Evolutionary conservation across 2,329 filamentous ascomycete species (phyloP).

Genomic region (Diaporthe vaccinii): DNA sequence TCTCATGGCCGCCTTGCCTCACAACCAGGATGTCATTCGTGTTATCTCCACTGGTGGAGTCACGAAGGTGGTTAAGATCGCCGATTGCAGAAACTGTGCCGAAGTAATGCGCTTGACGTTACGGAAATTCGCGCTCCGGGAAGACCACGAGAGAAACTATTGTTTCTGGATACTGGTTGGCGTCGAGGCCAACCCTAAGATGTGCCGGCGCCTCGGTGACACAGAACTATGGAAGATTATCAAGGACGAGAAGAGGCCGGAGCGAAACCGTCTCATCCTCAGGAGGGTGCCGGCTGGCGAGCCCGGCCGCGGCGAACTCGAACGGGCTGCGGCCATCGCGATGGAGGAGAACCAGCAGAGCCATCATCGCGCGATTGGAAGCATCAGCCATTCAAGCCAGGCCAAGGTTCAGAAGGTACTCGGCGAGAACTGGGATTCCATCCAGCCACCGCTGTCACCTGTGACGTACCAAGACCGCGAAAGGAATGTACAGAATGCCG

Average conservation of each 20-base stretch:
- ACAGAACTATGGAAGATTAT: slow-evolving; percentile 92
- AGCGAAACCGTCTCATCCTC: slow-evolving; percentile 91
- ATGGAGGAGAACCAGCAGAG: slow-evolving; percentile 86
- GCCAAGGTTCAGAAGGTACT: slow-evolving; percentile 90
- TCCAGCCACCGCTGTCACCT: slow-evolving; percentile 88
- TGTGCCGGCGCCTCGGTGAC: slow-evolving; percentile 87
- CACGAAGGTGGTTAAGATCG: slow-evolving; percentile 94
- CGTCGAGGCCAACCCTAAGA: slow-evolving; percentile 82
- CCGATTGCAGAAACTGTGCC: slow-evolving; percentile 90
- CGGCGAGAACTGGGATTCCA: slow-evolving; percentile 87
- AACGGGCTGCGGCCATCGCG: slow-evolving; percentile 89
- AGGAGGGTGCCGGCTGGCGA: slow-evolving; percentile 93
- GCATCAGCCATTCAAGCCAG: slow-evolving; percentile 81
- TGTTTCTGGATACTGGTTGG: slow-evolving; percentile 96
- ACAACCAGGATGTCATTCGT: slow-evolving; percentile 89
- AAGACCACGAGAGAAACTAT: slow-evolving; percentile 94
- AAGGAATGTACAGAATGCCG: slow-evolving; percentile 73
- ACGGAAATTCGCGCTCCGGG: slow-evolving; percentile 87
- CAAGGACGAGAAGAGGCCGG: slow-evolving; percentile 85
- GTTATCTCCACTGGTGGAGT: slow-evolving; percentile 93
- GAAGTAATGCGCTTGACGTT: slow-evolving; percentile 93
- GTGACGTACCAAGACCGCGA: slow-evolving; percentile 79
- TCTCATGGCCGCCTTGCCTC: slow-evolving; percentile 86
- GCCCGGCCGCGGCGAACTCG: slow-evolving; percentile 87
- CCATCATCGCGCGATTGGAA: slow-evolving; percentile 74